Base-by-base conservation (phyloP, 495 filamentous ascomycete species). In the Neurospora sp. region DNA sequence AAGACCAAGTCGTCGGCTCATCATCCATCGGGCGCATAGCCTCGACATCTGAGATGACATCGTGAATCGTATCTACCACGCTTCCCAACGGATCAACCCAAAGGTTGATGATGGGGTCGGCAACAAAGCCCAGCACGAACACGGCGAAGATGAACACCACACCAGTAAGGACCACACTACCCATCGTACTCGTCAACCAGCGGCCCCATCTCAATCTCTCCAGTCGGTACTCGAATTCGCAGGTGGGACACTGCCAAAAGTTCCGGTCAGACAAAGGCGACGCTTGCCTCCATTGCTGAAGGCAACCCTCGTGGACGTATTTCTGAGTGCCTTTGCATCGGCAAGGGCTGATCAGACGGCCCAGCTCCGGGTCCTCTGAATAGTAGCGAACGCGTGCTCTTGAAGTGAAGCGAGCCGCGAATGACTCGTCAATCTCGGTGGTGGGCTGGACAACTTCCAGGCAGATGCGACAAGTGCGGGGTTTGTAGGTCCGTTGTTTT, bases 281-380 rank as follows among this genome's bases (percentile, higher is more conserved):
- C 11, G 91, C 85, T 70, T 90, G 85, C 73, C 96, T 90, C 96
- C 96, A 98, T 39, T 86, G 83, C 79, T 94, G 90, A 23, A 99
- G 85, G 80, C 96, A 99, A n/a, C 90, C 92, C 80, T 97, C 93
- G 81, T 99, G 96, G 41, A 98, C 94, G 84, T 97, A 98, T 82
- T 91, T 91, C 73, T 94, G 92, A 16, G 91, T 92, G 71, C 96
- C 96, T 83, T 92, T 95, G 85, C 96, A 99, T 81, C 90, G 89
- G 86, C 96, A 99, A 5, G 96, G 96, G 38, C 92, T 91, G 69
- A 99, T 86, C n/a, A 99, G 84, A 6, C 93, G 91, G 46, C 93
- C 94, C 41, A 88, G 83, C 72, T 92, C 88, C n/a, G 90, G 89
- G 76, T 90, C 93, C 70, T 88, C 84, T 2, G 93, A 95, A 18